Evolutionary conservation across 768 basidiomycete genomes (phyloP).

Genomic region (Hortiboletus campestris): DNA sequence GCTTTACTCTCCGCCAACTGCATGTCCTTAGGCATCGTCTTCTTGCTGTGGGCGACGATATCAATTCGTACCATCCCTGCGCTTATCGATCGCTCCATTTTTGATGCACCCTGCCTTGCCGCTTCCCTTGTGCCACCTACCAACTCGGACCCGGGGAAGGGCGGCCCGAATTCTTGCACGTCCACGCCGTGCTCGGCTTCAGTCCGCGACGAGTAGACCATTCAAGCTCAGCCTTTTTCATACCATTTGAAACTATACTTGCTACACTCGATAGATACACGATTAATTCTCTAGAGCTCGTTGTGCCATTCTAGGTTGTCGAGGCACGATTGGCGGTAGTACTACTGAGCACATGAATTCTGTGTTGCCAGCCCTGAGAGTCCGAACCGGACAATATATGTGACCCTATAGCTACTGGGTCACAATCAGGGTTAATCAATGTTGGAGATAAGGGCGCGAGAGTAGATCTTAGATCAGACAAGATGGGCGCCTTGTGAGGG

Average conservation of each 20-base stretch:
- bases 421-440: no score
- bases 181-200: neutral
- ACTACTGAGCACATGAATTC: no score
- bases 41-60: conserved; percentile 42
- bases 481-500: no score
- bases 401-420: no score
- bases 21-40: conserved; percentile 35
- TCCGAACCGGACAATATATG: no score
- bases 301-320: no score
- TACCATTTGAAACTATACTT: neutral
- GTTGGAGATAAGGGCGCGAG: no score
- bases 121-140: conserved; percentile 7
- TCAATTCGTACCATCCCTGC: conserved; percentile 44
- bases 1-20: neutral
- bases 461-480: no score
- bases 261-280: neutral
- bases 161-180: neutral
- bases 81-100: conserved; percentile 46
- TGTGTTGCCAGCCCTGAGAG: no score
- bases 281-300: neutral
- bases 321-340: no score
- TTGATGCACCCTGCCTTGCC: conserved; percentile 44
- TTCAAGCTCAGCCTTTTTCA: neutral
- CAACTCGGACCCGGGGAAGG: conserved; percentile 11
- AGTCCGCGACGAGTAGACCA: neutral